Conservation (phyloP, 345 rosid species). For the Reutealis trisperma region DNA sequence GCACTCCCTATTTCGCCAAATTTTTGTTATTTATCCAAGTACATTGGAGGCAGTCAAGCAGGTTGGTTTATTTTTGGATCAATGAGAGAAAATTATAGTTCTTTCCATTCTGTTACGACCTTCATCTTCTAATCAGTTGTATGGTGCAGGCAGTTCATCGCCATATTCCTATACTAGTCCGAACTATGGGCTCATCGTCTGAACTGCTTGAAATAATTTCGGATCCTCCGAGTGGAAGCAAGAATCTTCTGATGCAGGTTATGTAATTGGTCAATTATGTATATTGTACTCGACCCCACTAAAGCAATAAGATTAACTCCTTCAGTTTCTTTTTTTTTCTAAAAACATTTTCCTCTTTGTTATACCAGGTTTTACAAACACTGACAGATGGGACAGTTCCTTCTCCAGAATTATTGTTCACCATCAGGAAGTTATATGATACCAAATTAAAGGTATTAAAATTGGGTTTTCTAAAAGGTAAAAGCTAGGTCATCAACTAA, state of each 20-base stretch:
- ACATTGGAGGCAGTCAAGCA: conserved; percentile 73
- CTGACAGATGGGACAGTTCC: conserved; percentile 78
- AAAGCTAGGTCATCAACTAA: conserved; percentile 27
- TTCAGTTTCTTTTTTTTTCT: conserved; percentile 23
- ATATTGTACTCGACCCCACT: conserved; percentile 8
- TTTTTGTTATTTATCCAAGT: conserved; percentile 63
- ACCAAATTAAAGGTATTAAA: conserved; percentile 75
- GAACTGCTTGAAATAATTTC: conserved; percentile 88
- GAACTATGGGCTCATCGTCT: conserved; percentile 93
- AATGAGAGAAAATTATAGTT: conserved; percentile 8
- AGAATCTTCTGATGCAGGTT: conserved; percentile 87
- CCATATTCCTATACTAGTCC: conserved; percentile 90
- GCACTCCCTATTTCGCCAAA: conserved; percentile 81
- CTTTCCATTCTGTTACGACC: conserved; percentile 5
- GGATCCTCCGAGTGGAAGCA: conserved; percentile 92
- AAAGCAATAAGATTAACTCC: neutral
- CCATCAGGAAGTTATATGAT: conserved; percentile 81
- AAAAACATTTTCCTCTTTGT: conserved; percentile 5
- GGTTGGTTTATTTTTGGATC: conserved; percentile 45
- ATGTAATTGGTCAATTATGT: conserved; percentile 17
- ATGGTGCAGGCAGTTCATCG: conserved; percentile 78
- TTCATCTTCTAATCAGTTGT: conserved; percentile 24
- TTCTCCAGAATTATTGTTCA: conserved; percentile 69
- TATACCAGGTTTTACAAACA: conserved; percentile 81
- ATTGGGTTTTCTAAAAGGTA: conserved; percentile 8